These are phyloP conservation scores for Echeveria elegans DNA, from an alignment of 164 flowering plant genomes.

Conservation along the genomic window DNA sequence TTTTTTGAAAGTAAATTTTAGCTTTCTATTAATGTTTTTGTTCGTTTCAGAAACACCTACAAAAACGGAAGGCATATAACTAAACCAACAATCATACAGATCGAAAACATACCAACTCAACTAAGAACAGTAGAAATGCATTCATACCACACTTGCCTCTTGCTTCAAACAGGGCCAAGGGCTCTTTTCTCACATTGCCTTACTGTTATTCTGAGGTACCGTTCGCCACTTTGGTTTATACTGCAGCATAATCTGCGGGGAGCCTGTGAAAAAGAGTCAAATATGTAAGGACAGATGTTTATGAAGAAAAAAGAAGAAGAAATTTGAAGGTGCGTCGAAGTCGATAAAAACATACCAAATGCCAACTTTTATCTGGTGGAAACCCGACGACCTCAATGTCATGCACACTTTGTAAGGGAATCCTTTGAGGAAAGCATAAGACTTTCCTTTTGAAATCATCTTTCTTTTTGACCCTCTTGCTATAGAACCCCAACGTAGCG, in stretches of 20 bases:
- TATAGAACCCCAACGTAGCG: conserved; percentile 37
- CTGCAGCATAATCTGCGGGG: conserved; percentile 52
- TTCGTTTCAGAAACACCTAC: neutral
- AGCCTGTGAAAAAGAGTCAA: conserved; percentile 19
- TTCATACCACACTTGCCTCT: neutral
- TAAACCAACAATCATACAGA: neutral
- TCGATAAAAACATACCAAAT: conserved; percentile 28
- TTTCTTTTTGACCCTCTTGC: conserved; percentile 19
- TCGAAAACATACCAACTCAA: neutral
- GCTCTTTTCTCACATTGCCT: conserved; percentile 37
- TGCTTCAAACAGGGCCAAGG: conserved; percentile 18
- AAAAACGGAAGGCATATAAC: neutral
- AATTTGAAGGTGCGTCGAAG: no score
- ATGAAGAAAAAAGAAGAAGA: neutral
- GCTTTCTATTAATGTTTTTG: neutral
- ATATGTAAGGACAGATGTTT: neutral
- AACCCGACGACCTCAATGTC: conserved; percentile 31
- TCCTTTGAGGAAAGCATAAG: conserved; percentile 41
- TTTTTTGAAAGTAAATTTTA: no score
- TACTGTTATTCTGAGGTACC: conserved; percentile 28
- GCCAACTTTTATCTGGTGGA: conserved; percentile 45
- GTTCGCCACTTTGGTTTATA: conserved; percentile 25
- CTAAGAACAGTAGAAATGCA: neutral
- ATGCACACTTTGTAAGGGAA: conserved; percentile 33
- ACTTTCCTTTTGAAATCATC: conserved; percentile 45